Base-by-base conservation (phyloP, 1,284 basidiomycete species). In the Tetrapyrgos nigripes region DNA sequence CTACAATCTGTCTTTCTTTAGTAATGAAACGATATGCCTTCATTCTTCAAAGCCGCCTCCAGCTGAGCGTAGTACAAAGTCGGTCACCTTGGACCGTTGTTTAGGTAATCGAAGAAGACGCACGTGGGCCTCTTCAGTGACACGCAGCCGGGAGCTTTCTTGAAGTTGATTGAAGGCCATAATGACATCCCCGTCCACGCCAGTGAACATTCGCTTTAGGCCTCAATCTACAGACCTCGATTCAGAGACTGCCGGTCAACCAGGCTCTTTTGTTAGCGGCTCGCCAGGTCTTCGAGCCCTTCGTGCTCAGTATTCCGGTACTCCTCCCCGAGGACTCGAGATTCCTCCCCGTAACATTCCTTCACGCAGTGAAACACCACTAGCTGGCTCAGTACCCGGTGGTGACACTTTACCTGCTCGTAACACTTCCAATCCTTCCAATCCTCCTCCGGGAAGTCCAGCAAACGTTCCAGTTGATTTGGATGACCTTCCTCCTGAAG, bases 401-500 rank as follows among this genome's bases (percentile, higher is more conserved):
- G 35, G 28, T 4, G 60, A 67, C 19, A 48, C 64, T 23, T 59
- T 64, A 49, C 60, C 64, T 19, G 60, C 49, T 40, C 62, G 68
- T 4, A 28, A 67, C 62, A 21, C 70, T 62, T 50, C 65, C 21
- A 58, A 70, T 59, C 37, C 61, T 29, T 50, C 62, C 59, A 31
- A 35, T 14, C 67, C 62, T 62, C 73, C 60, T 62, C 71, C 61
- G 59, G 73, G 63, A 66, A 72, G 71, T 53, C 71, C 65, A 24
- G 65, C 66, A 62, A 73, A 60, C 58, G 62, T 46, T 10, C 55
- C 59, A n/a, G 27, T 73, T 9, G 81, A 81, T 59, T 67, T 89
- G 26, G 87, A 90, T 26, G 84, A 82, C 23, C 74, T 90, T 37
- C 79, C 87, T 0, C 89, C 92, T 44, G 91, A 92, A 65, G 92